phyloP scores from a whole-genome alignment of 805 yeast genomes.

The Starmerella apis region DNA sequence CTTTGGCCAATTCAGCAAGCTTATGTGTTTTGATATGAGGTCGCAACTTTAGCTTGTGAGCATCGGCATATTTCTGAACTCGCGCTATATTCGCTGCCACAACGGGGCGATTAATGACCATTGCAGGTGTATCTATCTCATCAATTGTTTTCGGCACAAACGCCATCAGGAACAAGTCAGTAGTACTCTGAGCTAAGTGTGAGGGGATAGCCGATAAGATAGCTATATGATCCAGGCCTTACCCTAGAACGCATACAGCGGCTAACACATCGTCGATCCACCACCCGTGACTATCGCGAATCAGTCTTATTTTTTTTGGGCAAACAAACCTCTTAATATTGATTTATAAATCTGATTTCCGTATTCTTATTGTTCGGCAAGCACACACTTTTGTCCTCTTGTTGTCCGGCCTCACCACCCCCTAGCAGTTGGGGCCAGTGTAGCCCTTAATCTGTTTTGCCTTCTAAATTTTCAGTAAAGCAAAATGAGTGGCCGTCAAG shows the following conservation, averaged over 20 bases:
- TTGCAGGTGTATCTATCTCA: constrained; percentile 19
- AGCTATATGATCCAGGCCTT: too few species aligned
- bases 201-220: too few species aligned
- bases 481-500: constrained; percentile 88
- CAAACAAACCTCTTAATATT: too few species aligned
- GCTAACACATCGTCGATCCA: too few species aligned
- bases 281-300: not conserved
- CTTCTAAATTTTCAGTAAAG: not conserved
- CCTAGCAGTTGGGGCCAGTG: not conserved
- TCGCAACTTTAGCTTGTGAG: constrained; percentile 13
- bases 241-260: too few species aligned
- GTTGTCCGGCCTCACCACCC: too few species aligned
- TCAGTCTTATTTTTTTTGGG: too few species aligned
- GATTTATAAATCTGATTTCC: not conserved
- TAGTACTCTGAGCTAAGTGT: too few species aligned
- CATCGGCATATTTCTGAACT: constrained; percentile 16
- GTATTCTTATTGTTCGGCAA: not conserved
- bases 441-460: constrained; percentile 2
- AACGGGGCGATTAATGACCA: constrained; percentile 9
- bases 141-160: not conserved
- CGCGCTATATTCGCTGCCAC: constrained; percentile 12
- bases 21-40: constrained; percentile 23
- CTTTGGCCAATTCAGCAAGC: constrained; percentile 12
- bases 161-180: too few species aligned
- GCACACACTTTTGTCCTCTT: too few species aligned